Conservation (phyloP, 176 grass and related monocot species). For the Chloris gayana region DNA sequence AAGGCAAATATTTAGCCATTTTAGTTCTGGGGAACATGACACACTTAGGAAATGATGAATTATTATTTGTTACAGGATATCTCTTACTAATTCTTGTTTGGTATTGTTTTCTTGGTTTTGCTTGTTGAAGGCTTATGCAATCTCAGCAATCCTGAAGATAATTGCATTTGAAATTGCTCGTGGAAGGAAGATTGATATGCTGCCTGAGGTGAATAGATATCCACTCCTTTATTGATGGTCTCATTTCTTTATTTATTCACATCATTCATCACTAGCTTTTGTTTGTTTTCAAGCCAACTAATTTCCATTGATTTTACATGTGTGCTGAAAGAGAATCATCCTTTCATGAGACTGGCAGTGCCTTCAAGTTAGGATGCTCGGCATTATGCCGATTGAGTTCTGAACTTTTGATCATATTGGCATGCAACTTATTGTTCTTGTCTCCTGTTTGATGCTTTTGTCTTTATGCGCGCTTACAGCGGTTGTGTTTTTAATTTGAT, state of each 20-base stretch:
- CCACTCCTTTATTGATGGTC: neutral
- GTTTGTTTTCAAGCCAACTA: conserved; percentile 7
- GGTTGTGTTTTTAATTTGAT: neutral
- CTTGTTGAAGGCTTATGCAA: conserved; percentile 82
- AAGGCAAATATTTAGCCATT: conserved; percentile 15
- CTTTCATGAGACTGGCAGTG: conserved; percentile 5
- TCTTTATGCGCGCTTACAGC: neutral
- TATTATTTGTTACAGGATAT: neutral
- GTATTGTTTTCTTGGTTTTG: conserved; percentile 21
- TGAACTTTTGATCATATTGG: conserved; percentile 13
- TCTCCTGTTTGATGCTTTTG: conserved; percentile 12
- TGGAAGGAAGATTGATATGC: conserved; percentile 82
- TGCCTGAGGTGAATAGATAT: conserved; percentile 88
- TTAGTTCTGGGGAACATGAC: conserved; percentile 10
- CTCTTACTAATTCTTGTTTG: neutral
- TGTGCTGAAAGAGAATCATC: conserved; percentile 12
- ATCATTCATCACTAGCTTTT: neutral
- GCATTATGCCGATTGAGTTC: neutral
- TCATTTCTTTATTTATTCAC: neutral
- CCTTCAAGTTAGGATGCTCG: neutral
- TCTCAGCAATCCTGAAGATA: conserved; percentile 97
- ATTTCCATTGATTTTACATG: conserved; percentile 18
- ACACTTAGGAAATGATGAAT: neutral
- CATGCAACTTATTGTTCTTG: conserved; percentile 13
- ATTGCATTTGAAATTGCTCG: conserved; percentile 87